Conservation (phyloP, 495 filamentous ascomycete species). For the Glarea lozoyensis region DNA sequence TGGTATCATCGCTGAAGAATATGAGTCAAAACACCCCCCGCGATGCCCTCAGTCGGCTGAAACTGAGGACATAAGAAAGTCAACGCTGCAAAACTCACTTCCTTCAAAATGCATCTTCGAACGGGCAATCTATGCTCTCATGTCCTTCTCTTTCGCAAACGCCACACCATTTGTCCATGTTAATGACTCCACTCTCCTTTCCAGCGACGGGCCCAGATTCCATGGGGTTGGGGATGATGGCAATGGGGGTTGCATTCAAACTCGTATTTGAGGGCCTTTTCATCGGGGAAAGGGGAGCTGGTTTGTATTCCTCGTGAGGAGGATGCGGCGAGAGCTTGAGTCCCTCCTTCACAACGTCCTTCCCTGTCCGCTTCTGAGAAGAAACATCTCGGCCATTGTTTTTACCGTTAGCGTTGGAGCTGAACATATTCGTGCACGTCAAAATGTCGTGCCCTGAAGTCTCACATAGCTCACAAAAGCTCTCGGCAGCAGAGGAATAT, state of each 20-base stretch:
- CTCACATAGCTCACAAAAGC: constrained; percentile 96
- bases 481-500: constrained; percentile 64
- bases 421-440: constrained; percentile 85
- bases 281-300: constrained; percentile 41
- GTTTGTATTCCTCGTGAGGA: constrained; percentile 30
- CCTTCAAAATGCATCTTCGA: constrained; percentile 66
- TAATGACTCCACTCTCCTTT: constrained; percentile 69
- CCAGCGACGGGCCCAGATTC: constrained; percentile 68
- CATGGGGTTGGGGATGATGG: constrained; percentile 50
- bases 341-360: constrained; percentile 37
- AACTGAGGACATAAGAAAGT: constrained; percentile 2
- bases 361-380: constrained; percentile 25
- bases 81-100: neutral
- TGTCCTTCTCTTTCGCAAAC: constrained; percentile 94
- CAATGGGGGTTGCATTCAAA: constrained; percentile 16
- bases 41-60: constrained; percentile 8
- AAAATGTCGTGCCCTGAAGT: constrained; percentile 89
- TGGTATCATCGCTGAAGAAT: constrained; percentile 20
- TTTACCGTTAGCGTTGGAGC: constrained; percentile 28
- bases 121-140: constrained; percentile 89
- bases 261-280: constrained; percentile 24
- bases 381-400: constrained; percentile 15
- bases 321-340: constrained; percentile 30
- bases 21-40: constrained; percentile 5
- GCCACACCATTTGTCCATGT: constrained; percentile 91